Conservation (phyloP, 352 stramenopile genomes). For the Pythium utonaiense region DNA sequence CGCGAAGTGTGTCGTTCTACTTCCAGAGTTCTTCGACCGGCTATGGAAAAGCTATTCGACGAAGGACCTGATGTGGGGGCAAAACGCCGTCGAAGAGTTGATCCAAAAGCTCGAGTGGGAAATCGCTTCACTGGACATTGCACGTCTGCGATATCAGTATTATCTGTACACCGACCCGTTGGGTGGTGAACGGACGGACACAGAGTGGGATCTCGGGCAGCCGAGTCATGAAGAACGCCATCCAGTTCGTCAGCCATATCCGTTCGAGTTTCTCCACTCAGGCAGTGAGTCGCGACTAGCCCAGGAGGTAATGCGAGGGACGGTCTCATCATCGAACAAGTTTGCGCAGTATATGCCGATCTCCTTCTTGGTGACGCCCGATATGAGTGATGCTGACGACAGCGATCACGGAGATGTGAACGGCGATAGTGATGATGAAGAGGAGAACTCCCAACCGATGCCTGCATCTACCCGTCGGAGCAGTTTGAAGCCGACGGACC, state of each 20-base stretch:
- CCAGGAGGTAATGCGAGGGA: constrained; percentile 68
- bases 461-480: constrained; percentile 10
- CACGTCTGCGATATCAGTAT: constrained; percentile 73
- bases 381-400: constrained; percentile 62
- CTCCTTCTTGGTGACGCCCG: constrained; percentile 71
- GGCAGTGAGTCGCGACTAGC: constrained; percentile 57
- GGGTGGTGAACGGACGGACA: constrained; percentile 50
- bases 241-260: constrained; percentile 27
- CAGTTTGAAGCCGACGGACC: constrained; percentile 34
- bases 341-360: constrained; percentile 78
- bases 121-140: constrained; percentile 71
- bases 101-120: constrained; percentile 68
- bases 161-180: constrained; percentile 82
- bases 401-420: constrained; percentile 66
- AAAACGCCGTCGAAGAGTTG: constrained; percentile 67
- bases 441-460: constrained; percentile 30
- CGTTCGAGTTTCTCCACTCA: constrained; percentile 76
- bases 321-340: constrained; percentile 74
- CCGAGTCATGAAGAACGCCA: constrained; percentile 38
- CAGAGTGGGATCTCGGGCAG: constrained; percentile 35
- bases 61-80: constrained; percentile 82
- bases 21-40: constrained; percentile 86
- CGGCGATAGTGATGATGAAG: constrained; percentile 64
- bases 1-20: constrained; percentile 74
- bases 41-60: constrained; percentile 68